These are phyloP conservation scores for Boletus insuetus DNA, from an alignment of 768 basidiomycete genomes.

Conservation along the genomic window DNA sequence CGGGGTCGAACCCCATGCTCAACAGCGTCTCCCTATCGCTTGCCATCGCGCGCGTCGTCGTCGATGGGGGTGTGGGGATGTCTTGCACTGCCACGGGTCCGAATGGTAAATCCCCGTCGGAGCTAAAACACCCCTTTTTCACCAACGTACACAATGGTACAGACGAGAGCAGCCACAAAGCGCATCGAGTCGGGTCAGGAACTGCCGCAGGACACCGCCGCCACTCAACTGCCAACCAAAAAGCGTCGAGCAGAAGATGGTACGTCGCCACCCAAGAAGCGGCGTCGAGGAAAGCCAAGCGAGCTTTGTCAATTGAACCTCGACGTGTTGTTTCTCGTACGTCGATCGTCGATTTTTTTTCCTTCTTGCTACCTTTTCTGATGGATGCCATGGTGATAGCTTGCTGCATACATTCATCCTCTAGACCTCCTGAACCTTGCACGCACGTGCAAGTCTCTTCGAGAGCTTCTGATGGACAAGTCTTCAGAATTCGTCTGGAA, in stretches of 20 bases:
- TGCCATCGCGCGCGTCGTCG: slow-evolving; percentile 30
- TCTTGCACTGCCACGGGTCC: too few relatives aligned
- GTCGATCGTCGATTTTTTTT: not conserved
- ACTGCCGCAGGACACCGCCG: not conserved
- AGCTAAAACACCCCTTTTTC: not conserved
- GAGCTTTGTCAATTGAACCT: not conserved
- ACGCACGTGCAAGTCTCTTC: slow-evolving; percentile 4
- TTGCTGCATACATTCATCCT: not conserved
- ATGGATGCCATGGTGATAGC: not conserved
- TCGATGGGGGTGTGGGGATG: too few relatives aligned
- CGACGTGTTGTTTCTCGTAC: not conserved
- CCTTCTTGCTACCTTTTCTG: not conserved
- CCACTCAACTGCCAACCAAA: not conserved
- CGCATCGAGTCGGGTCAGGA: not conserved
- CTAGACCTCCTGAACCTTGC: slow-evolving; percentile 1
- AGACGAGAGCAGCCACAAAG: not conserved
- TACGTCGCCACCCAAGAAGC: not conserved
- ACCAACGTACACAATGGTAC: not conserved
- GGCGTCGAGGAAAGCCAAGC: not conserved
- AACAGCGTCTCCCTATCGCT: slow-evolving; percentile 73
- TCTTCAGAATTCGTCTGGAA: slow-evolving; percentile 30
- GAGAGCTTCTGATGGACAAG: slow-evolving; percentile 28
- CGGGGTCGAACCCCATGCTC: slow-evolving; percentile 83
- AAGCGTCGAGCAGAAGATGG: not conserved
- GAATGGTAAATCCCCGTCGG: too few relatives aligned